phyloP scores from a whole-genome alignment of 148 eudicot species.

The Spergularia bocconei region DNA sequence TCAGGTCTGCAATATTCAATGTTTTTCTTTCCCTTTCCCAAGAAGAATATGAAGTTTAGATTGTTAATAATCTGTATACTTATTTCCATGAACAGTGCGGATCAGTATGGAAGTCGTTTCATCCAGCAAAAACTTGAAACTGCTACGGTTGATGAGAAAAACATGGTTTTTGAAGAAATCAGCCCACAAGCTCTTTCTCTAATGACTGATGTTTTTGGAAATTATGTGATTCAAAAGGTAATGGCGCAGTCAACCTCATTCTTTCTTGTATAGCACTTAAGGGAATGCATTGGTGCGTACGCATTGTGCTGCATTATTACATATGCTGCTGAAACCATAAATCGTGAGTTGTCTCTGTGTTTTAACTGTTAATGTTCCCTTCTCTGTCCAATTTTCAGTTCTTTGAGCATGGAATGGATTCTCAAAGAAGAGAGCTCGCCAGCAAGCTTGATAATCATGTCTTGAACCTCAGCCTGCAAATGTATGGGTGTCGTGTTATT shows the following conservation, averaged over 20 bases:
- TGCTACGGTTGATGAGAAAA: slow-evolving; percentile 81
- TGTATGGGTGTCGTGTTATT: slow-evolving; percentile 99
- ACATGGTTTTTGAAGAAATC: slow-evolving; percentile 91
- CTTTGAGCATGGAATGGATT: slow-evolving; percentile 90
- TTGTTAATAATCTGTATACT: slow-evolving; percentile 11
- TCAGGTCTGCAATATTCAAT: slow-evolving; percentile 50
- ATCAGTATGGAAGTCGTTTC: slow-evolving; percentile 98
- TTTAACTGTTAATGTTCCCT: slow-evolving; percentile 13
- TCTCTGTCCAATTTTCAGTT: slow-evolving; percentile 45
- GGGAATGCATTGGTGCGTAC: not conserved
- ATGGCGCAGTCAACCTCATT: not conserved
- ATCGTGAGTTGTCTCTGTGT: slow-evolving; percentile 6
- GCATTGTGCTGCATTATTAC: not conserved
- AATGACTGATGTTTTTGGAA: slow-evolving; percentile 99
- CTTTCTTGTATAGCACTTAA: not conserved
- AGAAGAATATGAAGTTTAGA: not conserved
- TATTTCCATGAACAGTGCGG: slow-evolving; percentile 57
- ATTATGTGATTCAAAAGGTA: slow-evolving; percentile 98
- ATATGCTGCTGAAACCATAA: not conserved
- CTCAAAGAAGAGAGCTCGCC: slow-evolving; percentile 87
- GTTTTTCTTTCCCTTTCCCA: slow-evolving; percentile 6
- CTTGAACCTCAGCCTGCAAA: slow-evolving; percentile 88
- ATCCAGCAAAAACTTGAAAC: slow-evolving; percentile 99
- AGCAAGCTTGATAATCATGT: slow-evolving; percentile 83
- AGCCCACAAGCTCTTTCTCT: slow-evolving; percentile 76